These are phyloP conservation scores for Pyrus betulifolia DNA, from an alignment of 306 rosid genomes.

Conservation along the genomic window DNA sequence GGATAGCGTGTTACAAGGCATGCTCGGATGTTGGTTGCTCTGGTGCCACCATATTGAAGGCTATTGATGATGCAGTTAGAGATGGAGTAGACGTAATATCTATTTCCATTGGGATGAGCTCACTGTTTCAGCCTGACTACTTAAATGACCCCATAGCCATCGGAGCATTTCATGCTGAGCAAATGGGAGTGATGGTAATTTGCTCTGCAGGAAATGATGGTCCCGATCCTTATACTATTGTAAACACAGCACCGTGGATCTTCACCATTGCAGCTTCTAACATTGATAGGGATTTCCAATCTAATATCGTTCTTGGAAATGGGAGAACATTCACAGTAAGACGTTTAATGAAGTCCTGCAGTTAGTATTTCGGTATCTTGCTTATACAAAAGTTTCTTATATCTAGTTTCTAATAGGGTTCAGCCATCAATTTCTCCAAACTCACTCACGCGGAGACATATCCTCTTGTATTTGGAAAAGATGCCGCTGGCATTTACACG, in stretches of 20 bases:
- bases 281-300: constrained; percentile 74
- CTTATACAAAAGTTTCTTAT: not conserved
- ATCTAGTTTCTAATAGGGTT: constrained; percentile 42
- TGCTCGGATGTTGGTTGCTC: constrained; percentile 77
- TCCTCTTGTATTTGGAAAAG: constrained; percentile 65
- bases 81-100: constrained; percentile 94
- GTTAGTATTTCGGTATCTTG: not conserved
- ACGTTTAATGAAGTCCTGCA: not conserved
- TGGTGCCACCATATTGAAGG: constrained; percentile 63
- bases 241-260: constrained; percentile 89
- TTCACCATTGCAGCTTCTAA: constrained; percentile 89
- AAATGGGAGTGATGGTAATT: constrained; percentile 71
- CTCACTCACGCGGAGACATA: constrained; percentile 47
- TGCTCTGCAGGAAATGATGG: constrained; percentile 95
- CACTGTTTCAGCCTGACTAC: constrained; percentile 57
- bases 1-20: constrained; percentile 75
- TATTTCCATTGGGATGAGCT: constrained; percentile 68
- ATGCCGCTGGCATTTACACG: constrained; percentile 50
- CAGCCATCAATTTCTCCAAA: constrained; percentile 69
- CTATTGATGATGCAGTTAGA: constrained; percentile 78
- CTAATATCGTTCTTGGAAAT: constrained; percentile 64
- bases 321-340: constrained; percentile 51
- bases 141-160: constrained; percentile 74
- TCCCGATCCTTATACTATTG: constrained; percentile 67
- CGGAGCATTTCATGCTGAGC: constrained; percentile 91